Conservation (phyloP, 2,329 filamentous ascomycete species). For the Diaporthe batatas region DNA sequence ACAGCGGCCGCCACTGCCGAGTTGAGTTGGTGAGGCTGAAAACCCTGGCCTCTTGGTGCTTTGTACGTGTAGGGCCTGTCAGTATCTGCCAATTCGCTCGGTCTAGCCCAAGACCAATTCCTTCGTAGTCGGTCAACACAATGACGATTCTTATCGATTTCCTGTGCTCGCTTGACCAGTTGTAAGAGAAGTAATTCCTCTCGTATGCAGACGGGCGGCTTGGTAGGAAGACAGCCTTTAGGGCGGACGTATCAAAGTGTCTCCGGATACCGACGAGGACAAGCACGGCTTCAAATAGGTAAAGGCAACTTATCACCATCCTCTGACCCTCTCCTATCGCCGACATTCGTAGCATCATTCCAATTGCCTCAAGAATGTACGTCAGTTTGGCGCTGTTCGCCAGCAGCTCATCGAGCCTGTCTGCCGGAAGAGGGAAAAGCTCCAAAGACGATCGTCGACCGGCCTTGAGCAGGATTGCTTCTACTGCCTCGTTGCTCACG, state of each 20-base stretch:
- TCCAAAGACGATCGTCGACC: background rate
- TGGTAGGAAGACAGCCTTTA: background rate
- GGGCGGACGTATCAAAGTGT: background rate
- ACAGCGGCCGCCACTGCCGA: background rate
- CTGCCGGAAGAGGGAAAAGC: background rate
- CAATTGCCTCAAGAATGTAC: background rate
- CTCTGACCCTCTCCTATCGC: background rate
- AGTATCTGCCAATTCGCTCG: conserved; percentile 7
- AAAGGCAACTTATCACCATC: background rate
- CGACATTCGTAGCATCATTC: background rate
- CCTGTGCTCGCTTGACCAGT: background rate
- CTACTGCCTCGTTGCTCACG: background rate
- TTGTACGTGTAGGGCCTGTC: background rate
- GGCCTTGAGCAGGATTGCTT: background rate
- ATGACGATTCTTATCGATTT: background rate
- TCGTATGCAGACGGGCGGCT: background rate
- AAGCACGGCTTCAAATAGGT: conserved; percentile 6
- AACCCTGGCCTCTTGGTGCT: conserved; percentile 9
- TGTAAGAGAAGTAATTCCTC: background rate
- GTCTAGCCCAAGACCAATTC: background rate
- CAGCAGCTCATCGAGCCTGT: background rate
- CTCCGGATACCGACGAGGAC: background rate
- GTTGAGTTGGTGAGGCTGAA: conserved; percentile 14
- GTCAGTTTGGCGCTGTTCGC: background rate
- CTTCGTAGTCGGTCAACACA: background rate